Percentiles rank a stretch among this genome's conserved stretches.
Evolutionary conservation across 129 eudicot species (phyloP).

Genomic region (Deinandra increscens): DNA sequence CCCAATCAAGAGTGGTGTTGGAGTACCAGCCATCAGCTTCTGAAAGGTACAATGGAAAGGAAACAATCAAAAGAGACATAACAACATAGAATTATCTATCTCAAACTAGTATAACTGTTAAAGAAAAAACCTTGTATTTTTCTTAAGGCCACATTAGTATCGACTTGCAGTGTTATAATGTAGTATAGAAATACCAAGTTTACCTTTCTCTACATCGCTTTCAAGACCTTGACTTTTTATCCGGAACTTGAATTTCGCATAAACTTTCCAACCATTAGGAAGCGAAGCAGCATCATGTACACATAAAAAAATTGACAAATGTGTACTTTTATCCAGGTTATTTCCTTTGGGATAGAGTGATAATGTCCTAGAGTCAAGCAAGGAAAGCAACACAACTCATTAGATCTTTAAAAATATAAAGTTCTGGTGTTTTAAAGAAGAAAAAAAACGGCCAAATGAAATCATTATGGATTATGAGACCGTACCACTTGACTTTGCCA

Average conservation of each 20-base stretch:
- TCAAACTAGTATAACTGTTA: too few species aligned
- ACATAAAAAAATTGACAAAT: not conserved
- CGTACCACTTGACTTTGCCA: slow-evolving; percentile 8
- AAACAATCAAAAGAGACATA: too few species aligned
- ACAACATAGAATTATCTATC: too few species aligned
- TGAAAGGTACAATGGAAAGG: not conserved
- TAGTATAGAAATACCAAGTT: not conserved
- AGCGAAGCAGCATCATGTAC: slow-evolving; percentile 5
- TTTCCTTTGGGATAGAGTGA: slow-evolving; percentile 13
- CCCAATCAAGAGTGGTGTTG: too few species aligned
- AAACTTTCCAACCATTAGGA: slow-evolving; percentile 29
- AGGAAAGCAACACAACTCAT: too few species aligned
- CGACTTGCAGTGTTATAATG: too few species aligned
- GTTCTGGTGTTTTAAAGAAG: too few species aligned
- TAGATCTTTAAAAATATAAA: too few species aligned
- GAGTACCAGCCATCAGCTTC: not conserved
- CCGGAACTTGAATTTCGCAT: slow-evolving; percentile 19
- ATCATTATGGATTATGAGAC: not conserved
- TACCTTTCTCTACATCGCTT: not conserved
- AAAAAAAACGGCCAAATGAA: too few species aligned
- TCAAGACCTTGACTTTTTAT: not conserved
- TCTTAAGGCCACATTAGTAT: too few species aligned
- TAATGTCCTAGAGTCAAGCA: slow-evolving; percentile 18
- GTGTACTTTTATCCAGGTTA: not conserved
- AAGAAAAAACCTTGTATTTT: too few species aligned